These are phyloP conservation scores for Aspergillus egyptiacus DNA, from an alignment of 495 filamentous ascomycete species.

Conservation along the genomic window DNA sequence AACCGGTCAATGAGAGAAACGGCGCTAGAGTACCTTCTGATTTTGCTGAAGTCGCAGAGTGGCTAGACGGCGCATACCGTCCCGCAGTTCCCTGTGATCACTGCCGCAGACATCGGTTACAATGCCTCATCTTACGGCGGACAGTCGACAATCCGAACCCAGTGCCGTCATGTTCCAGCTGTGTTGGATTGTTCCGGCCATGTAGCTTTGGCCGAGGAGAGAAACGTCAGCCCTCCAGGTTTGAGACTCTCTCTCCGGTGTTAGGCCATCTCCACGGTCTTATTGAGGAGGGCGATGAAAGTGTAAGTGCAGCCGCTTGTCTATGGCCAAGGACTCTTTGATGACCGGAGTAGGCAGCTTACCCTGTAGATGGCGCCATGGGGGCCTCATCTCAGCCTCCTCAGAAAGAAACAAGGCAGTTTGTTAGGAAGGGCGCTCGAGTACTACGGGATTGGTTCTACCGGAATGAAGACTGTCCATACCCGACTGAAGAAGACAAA, in stretches of 20 bases:
- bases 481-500: conserved; percentile 34
- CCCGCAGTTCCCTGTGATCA: conserved; percentile 37
- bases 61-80: conserved; percentile 40
- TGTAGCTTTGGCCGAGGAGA: conserved; percentile 58
- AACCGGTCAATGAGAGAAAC: not conserved
- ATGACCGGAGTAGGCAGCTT: not conserved
- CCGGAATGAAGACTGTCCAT: conserved; percentile 42
- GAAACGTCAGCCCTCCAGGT: conserved; percentile 39
- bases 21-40: not conserved
- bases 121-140: conserved; percentile 43
- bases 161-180: conserved; percentile 64
- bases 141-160: conserved; percentile 46
- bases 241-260: conserved; percentile 42
- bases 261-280: conserved; percentile 38
- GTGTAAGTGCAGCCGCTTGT: not conserved
- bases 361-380: not conserved
- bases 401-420: conserved; percentile 43
- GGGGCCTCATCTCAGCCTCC: conserved; percentile 4
- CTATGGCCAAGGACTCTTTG: not conserved
- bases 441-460: conserved; percentile 37
- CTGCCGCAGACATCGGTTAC: conserved; percentile 38
- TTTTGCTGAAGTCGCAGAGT: conserved; percentile 31
- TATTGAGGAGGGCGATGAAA: conserved; percentile 28
- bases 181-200: conserved; percentile 64
- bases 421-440: conserved; percentile 55